Evolutionary conservation across 2,329 filamentous ascomycete genomes (phyloP), one percentile per base, ranked within the genome.

Genomic region (Colletotrichum euphorbiae): DNA sequence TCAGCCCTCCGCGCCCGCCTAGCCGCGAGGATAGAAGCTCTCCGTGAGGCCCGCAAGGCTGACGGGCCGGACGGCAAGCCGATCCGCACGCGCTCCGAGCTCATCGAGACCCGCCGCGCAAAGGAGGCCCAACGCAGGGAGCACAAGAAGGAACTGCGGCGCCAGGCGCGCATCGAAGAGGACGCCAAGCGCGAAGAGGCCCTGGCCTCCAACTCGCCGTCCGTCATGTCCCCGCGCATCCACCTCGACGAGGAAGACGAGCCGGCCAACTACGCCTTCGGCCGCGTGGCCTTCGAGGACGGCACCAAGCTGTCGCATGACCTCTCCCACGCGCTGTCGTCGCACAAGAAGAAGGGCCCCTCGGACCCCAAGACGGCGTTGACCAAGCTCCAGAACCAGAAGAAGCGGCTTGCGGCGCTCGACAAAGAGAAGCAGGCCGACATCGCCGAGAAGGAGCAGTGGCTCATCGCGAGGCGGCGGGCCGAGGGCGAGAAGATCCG

Each of bases 401-500:
- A 94, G 81, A 89, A 91, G 74, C 91, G 94, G 31, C 82, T 98
- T 33, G 87, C 90, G 50, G 87, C 83, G 31, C 87, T 97, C 75
- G 92, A 95, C 73, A 88, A 91, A 1, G 87, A 89, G 72, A 97
- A 97, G 82, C 91, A 92, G 63, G 90, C 90, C 70, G 93, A 97
- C 68, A 91, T 98, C 50, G 90, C 94, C 69, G 93, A 98, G 80
- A 98, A 98, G 83, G 95, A 99, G 75, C 84, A 90, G 66, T 99
- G 96, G 96, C 84, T 98, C 67, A 95, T 92, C 54, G 96, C 96
- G 2, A 91, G 95, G 80, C 93, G 93, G 80, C 90, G 92, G 24
- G 93, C 91, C 1, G 93, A 97, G 77, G 96, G 96, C 55, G 94
- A 97, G 76, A 92, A 93, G 77, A 91, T 98, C 38, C 90, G 89